Evolutionary conservation across 805 yeast species (phyloP).

Genomic region (Kregervanrija delftensis): DNA sequence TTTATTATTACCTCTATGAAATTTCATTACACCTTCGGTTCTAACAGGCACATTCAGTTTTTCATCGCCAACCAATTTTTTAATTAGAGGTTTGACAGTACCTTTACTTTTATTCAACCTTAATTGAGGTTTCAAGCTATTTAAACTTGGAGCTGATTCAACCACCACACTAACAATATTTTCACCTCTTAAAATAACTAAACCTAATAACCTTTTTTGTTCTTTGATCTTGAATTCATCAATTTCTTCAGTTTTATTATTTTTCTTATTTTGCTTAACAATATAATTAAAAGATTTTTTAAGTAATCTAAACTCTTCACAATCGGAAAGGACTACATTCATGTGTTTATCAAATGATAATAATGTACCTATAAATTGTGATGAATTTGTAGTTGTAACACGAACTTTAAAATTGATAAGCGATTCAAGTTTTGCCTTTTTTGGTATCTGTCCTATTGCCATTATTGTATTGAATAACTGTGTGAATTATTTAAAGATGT

Average conservation of each 20-base stretch:
- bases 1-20: neutral
- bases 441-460: conserved; percentile 29
- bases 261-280: conserved; percentile 12
- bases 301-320: conserved; percentile 76
- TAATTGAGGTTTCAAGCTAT: conserved; percentile 23
- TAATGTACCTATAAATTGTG: conserved; percentile 72
- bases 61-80: conserved; percentile 12
- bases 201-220: conserved; percentile 72
- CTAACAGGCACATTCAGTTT: conserved; percentile 5
- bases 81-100: conserved; percentile 23
- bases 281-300: conserved; percentile 43
- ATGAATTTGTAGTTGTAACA: conserved; percentile 69
- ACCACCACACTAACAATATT: conserved; percentile 67
- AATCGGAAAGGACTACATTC: conserved; percentile 78
- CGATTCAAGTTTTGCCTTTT: conserved; percentile 47
- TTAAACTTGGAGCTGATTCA: conserved; percentile 51
- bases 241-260: conserved; percentile 8
- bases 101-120: conserved; percentile 28
- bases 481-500: too few relatives aligned
- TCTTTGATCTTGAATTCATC: conserved; percentile 39
- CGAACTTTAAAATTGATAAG: conserved; percentile 67
- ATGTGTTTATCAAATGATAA: conserved; percentile 85
- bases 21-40: neutral
- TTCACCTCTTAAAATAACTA: conserved; percentile 83
- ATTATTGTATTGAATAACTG: conserved; percentile 4